Evolutionary conservation across 768 basidiomycete species (phyloP).

Genomic region (Panellus pusillus): DNA sequence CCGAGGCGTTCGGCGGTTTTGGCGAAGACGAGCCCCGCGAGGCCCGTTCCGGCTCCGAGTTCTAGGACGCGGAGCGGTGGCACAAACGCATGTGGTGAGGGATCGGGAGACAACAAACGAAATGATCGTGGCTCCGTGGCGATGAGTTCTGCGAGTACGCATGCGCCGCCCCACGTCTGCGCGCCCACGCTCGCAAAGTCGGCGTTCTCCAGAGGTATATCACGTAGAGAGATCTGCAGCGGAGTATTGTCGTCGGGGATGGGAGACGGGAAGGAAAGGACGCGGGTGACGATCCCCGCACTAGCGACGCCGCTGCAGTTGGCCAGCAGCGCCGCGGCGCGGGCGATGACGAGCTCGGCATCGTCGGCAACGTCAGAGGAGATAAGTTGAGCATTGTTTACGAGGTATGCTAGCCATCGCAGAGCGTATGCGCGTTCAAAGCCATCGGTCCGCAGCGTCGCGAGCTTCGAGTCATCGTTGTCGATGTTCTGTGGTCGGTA

Average conservation of each 20-base stretch:
- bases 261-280: conserved; percentile 44
- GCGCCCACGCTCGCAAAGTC: conserved; percentile 76
- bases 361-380: conserved; percentile 9
- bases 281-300: conserved; percentile 57
- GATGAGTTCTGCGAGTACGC: conserved; percentile 75
- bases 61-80: conserved; percentile 57
- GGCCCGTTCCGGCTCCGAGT: conserved; percentile 83
- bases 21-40: conserved; percentile 64
- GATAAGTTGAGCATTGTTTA: conserved; percentile 36
- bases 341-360: conserved; percentile 44
- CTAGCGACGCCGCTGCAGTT: conserved; percentile 63
- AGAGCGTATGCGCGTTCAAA: conserved; percentile 73
- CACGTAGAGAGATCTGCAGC: conserved; percentile 52
- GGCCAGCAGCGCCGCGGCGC: conserved; percentile 64
- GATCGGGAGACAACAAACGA: conserved; percentile 31
- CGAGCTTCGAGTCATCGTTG: not conserved
- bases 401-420: conserved; percentile 71
- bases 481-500: no score
- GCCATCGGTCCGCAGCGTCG: conserved; percentile 47
- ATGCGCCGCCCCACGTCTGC: conserved; percentile 89
- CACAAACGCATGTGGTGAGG: no score
- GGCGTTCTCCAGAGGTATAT: conserved; percentile 68
- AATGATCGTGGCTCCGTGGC: conserved; percentile 55
- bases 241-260: conserved; percentile 2
- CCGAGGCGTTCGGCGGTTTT: conserved; percentile 33